phyloP scores from a whole-genome alignment of 345 rosid species.

The Eucalyptus pauciflora region DNA sequence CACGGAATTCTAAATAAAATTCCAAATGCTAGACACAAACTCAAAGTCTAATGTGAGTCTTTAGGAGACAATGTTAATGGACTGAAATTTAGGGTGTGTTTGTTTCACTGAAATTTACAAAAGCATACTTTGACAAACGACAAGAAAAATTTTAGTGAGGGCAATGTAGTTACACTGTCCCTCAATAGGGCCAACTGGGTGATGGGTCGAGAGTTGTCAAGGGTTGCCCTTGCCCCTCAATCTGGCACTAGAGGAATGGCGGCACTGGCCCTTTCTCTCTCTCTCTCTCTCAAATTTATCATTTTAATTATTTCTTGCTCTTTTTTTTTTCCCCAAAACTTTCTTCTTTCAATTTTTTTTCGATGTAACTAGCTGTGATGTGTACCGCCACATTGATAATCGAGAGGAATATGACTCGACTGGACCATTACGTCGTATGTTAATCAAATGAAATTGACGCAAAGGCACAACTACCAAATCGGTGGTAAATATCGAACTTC shows the following conservation, averaged over 20 bases:
- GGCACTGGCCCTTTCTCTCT: too few species aligned
- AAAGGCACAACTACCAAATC: background rate
- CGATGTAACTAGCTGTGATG: background rate
- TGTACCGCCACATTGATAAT: background rate
- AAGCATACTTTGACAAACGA: background rate
- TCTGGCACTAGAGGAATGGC: accelerated
- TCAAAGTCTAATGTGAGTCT: background rate
- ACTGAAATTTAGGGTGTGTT: background rate
- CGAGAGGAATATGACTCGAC: background rate
- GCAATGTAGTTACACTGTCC: background rate
- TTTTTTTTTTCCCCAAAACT: accelerated
- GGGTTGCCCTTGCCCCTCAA: background rate
- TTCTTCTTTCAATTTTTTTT: background rate
- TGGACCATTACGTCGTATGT: background rate
- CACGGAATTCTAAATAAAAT: background rate
- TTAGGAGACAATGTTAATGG: background rate
- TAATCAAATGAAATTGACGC: background rate
- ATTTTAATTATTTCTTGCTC: background rate
- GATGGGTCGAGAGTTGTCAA: background rate
- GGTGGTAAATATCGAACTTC: background rate
- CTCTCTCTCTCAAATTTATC: background rate
- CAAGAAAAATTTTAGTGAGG: background rate
- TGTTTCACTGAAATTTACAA: background rate
- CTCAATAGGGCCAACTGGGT: background rate
- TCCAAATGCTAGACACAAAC: background rate